These are phyloP conservation scores for Taphrina communis DNA, from an alignment of 1,139 yeast genomes.

Conservation along the genomic window DNA sequence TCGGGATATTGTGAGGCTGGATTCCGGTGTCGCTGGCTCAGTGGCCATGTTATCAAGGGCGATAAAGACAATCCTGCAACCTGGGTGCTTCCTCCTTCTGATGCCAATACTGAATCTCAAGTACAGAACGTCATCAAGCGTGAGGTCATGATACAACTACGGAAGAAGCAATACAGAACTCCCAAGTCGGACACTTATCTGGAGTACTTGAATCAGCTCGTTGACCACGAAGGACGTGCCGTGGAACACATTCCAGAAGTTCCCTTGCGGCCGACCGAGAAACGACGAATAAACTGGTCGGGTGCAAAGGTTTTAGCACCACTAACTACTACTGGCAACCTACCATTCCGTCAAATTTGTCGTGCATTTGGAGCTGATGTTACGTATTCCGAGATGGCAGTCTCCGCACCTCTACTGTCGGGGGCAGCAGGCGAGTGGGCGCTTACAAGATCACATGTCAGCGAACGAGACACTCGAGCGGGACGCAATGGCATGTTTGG, in stretches of 20 bases:
- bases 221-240: slow-evolving; percentile 46
- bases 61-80: slow-evolving; percentile 60
- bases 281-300: slow-evolving; percentile 58
- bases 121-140: slow-evolving; percentile 71
- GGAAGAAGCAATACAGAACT: slow-evolving; percentile 50
- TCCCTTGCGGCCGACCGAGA: slow-evolving; percentile 20
- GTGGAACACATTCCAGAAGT: slow-evolving; percentile 41
- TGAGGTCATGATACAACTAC: slow-evolving; percentile 62
- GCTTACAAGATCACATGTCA: slow-evolving; percentile 80
- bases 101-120: slow-evolving; percentile 54
- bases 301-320: slow-evolving; percentile 91
- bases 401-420: slow-evolving; percentile 80
- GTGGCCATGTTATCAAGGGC: slow-evolving; percentile 39
- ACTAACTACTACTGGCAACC: slow-evolving; percentile 93
- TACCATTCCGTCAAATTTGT: slow-evolving; percentile 94
- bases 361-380: slow-evolving; percentile 88
- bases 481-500: slow-evolving; percentile 61
- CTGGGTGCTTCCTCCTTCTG: slow-evolving; percentile 56
- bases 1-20: slow-evolving; percentile 94
- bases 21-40: slow-evolving; percentile 88
- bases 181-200: slow-evolving; percentile 39
- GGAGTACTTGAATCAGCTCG: slow-evolving; percentile 45
- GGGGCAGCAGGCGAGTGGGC: slow-evolving; percentile 98
- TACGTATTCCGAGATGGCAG: slow-evolving; percentile 95
- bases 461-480: slow-evolving; percentile 58